Percentiles rank a stretch among this genome's conserved stretches.
Conservation (phyloP, 2,329 filamentous ascomycete genomes). For the Talaromyces sp. region DNA sequence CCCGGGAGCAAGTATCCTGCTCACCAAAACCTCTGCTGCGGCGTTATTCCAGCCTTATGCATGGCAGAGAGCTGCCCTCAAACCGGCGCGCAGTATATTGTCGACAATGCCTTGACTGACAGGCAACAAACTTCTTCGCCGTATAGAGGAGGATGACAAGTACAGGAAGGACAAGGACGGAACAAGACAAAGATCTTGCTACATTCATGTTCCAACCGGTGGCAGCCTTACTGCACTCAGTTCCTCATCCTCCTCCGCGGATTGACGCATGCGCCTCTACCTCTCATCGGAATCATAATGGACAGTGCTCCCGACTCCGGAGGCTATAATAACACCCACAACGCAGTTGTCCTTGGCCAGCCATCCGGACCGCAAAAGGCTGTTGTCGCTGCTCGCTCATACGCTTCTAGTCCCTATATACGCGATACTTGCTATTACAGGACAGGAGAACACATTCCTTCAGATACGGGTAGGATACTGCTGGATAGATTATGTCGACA, state of each 20-base stretch:
- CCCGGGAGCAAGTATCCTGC: constrained; percentile 29
- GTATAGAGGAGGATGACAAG: neutral
- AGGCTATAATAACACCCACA: constrained; percentile 21
- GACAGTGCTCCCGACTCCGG: constrained; percentile 31
- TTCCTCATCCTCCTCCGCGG: constrained; percentile 23
- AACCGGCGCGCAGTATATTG: constrained; percentile 15
- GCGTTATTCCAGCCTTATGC: constrained; percentile 23
- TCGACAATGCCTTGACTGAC: constrained; percentile 5
- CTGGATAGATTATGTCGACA: constrained; percentile 10
- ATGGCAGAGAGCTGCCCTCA: constrained; percentile 14
- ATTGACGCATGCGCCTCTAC: constrained; percentile 18
- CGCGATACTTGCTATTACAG: neutral
- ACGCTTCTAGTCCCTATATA: constrained; percentile 5
- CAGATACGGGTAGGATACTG: constrained; percentile 12
- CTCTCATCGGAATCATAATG: constrained; percentile 25
- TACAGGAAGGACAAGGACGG: neutral
- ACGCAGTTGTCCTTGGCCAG: constrained; percentile 19
- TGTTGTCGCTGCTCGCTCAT: neutral
- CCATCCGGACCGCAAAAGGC: neutral
- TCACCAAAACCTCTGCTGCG: constrained; percentile 29
- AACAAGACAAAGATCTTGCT: constrained; percentile 25
- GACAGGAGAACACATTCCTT: constrained; percentile 9
- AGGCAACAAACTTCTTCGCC: neutral
- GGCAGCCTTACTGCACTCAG: constrained; percentile 28
- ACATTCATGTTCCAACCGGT: constrained; percentile 37